A percentile compares a stretch with the other conserved stretches of the same genome.
phyloP scores from a whole-genome alignment of 805 yeast genomes.

The Starmerella khaoyaiensis region DNA sequence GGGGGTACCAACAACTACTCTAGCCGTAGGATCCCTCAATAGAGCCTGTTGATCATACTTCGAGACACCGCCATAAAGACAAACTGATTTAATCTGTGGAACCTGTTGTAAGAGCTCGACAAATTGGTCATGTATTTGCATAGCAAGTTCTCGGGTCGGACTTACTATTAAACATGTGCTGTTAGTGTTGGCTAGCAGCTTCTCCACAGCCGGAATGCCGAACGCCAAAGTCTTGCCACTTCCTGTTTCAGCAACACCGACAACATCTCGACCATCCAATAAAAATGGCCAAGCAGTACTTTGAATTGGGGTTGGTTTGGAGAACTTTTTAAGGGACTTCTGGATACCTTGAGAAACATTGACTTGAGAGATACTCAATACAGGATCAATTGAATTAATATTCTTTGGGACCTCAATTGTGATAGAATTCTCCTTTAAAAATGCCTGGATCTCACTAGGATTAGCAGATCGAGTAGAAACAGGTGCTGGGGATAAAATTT shows the following conservation, averaged over 20 bases:
- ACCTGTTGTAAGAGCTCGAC: conserved; percentile 56
- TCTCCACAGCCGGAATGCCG: conserved; percentile 90
- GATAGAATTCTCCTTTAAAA: conserved; percentile 59
- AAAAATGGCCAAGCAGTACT: conserved; percentile 90
- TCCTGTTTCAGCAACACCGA: conserved; percentile 98
- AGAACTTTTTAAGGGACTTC: conserved; percentile 54
- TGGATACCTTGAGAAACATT: conserved; percentile 44
- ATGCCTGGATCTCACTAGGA: conserved; percentile 46
- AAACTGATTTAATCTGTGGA: conserved; percentile 55
- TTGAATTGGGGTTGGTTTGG: conserved; percentile 92
- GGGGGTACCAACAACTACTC: conserved; percentile 93
- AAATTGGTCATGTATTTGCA: conserved; percentile 89
- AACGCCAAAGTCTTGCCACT: conserved; percentile 96
- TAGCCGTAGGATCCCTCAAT: conserved; percentile 39
- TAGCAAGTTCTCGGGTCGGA: conserved; percentile 95
- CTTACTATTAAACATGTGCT: conserved; percentile 74
- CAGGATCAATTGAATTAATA: conserved; percentile 41
- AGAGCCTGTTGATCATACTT: conserved; percentile 78
- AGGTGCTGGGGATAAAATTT: neutral
- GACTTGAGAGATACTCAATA: conserved; percentile 53
- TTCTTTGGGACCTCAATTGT: conserved; percentile 48
- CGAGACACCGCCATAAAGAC: conserved; percentile 95
- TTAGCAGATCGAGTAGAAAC: conserved; percentile 19
- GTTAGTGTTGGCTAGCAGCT: conserved; percentile 32
- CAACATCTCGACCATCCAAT: conserved; percentile 64